Base-by-base conservation (phyloP, 2,329 filamentous ascomycete genomes). In the Colletotrichum gigasporum region DNA sequence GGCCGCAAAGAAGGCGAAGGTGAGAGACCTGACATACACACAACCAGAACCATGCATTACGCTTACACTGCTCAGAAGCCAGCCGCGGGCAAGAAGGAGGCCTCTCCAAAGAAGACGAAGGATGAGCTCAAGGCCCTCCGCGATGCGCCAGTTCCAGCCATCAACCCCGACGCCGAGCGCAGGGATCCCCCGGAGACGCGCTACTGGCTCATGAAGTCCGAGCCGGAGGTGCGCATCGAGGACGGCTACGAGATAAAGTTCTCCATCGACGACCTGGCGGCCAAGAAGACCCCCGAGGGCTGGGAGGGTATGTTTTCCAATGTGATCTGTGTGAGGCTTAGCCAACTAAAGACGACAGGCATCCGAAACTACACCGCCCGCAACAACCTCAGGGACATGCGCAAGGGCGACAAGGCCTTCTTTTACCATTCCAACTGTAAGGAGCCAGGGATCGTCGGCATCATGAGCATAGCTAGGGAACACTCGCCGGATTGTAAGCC, bases 391-490 rank as follows among this genome's bases (percentile, higher is more conserved):
- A 88, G 92, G 28, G 87, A 89, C 8, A 99, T 99, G 96, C 94
- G 92, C 71, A 89, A 90, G 59, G 94, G 94, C 52, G 96, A 99
- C 73, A 83, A 94, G 30, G 94, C 94, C 24, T 98, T 99, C 80
- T 98, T 99, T 80, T 98, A 98, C 75, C 95, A 97, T 78, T 97
- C 92, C 47, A 97, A 96, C 72, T 96, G 92, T 79, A 97, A 96
- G 75, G 87, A 90, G 22, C 94, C 94, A 0, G 95, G 92, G 2
- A 93, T 98, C 48, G 93, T 90, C 1, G 94, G 94, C 2, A 87
- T 90, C 16, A 94, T 97, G 91, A 91, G 96, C 72, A 91, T 99
- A 67, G 94, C 96, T 14, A 85, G 87, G 68, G 94, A 97, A 74
- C 91, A 93, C 69, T 90, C 90, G 2, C 85, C 92, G 8, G 96